Base-by-base conservation (phyloP, 495 filamentous ascomycete genomes). In the Penicillium canescens region DNA sequence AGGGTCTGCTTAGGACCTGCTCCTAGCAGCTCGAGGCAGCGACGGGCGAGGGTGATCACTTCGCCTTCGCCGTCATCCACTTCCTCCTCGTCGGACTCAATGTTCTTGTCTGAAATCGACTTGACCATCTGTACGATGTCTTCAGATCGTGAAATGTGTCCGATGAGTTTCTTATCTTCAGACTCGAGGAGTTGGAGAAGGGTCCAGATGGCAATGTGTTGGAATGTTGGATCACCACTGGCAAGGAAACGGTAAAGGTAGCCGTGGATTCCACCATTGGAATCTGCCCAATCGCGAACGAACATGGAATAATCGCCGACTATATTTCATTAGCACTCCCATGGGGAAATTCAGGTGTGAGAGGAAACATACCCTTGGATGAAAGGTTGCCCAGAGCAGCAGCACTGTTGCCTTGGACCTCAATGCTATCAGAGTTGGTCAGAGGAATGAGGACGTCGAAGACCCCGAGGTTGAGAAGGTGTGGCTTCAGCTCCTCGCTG, bases 151-250 rank as follows among this genome's bases (percentile, higher is more conserved):
- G 88, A 83, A 51, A 98, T 97, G 20, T 90, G 84, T 21, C 82
- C 82, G 41, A 96, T 87, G 33, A 98, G 79, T 48, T 85, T 86
- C 67, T 86, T 81, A 60, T 98, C 92, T 64, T 94, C 92, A 0
- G 94, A 96, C 70, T 98, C 94, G 14, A 98, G 82, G 3, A 98
- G 82, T 65, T 98, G 94, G 9, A 98, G 84, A 40, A 98, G 76
- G 1, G 94, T 98, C 94, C 94, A 98, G 58, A 97, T 97, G 34
- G 94, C 93, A 61, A 98, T 98, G 69, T 98, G 94, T 67, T 98
- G 94, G 78, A 98, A 98, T 1, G 94, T 98, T 11, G 95, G 86
- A 66, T 98, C 94, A 37, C 91, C 92, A 63, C 91, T 96, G 18
- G 86, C 90, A 5, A 98, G 82, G 76, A 98, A 98, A 43, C 94